These are phyloP conservation scores for Aspergillus persii DNA, from an alignment of 2,329 filamentous ascomycete species.

Conservation along the genomic window DNA sequence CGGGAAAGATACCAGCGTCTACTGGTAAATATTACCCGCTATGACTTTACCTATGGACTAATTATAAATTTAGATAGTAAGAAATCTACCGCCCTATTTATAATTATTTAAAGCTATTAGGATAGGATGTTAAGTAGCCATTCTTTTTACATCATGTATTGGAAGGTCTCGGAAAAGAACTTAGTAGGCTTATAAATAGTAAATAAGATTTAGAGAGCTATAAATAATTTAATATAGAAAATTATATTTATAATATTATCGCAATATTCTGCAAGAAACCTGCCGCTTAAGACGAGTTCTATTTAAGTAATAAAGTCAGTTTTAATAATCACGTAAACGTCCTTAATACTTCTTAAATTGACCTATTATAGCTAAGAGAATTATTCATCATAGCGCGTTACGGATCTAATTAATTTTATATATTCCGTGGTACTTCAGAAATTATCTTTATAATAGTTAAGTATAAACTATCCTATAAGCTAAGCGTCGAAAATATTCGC, in stretches of 20 bases:
- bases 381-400: constrained; percentile 1
- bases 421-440: constrained; percentile 11
- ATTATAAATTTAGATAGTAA: no score
- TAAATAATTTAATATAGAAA: constrained; percentile 19
- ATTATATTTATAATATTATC: constrained; percentile 18
- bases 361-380: background rate
- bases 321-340: constrained; percentile 17
- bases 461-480: constrained; percentile 18
- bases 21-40: no score
- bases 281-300: constrained; percentile 11
- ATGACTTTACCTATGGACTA: no score
- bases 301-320: constrained; percentile 10
- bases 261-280: constrained; percentile 15
- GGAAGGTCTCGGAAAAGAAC: constrained; percentile 13
- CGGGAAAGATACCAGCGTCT: no score
- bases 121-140: background rate
- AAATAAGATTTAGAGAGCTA: constrained; percentile 19
- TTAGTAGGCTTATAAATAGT: constrained; percentile 17
- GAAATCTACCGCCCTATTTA: no score
- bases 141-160: constrained; percentile 17
- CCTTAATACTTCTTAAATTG: constrained; percentile 10
- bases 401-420: constrained; percentile 19
- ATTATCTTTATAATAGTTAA: constrained; percentile 12
- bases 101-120: no score
- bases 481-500: constrained; percentile 9